phyloP scores from a whole-genome alignment of 352 stramenopile species.

The Globisporangium orthogonon region DNA sequence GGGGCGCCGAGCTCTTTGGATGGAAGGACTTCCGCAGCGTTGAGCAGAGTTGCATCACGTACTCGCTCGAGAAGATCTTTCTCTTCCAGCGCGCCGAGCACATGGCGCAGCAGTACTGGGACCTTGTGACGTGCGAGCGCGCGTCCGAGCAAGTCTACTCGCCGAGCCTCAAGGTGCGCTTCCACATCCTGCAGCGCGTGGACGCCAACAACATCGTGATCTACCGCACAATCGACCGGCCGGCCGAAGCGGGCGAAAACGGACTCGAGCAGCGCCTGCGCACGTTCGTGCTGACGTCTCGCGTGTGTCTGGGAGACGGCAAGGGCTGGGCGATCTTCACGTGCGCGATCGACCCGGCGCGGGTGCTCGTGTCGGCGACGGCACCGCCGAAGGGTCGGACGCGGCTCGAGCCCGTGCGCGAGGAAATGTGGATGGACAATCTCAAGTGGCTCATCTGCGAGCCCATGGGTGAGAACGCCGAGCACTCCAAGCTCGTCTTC shows the following conservation, averaged over 20 bases:
- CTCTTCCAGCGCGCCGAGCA: neutral
- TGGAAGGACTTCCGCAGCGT: slow-evolving; percentile 10
- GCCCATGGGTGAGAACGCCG: slow-evolving; percentile 6
- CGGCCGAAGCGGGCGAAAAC: neutral
- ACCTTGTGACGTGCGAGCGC: neutral
- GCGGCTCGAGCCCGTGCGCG: slow-evolving; percentile 5
- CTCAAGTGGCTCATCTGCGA: slow-evolving; percentile 13
- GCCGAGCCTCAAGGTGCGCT: slow-evolving; percentile 11
- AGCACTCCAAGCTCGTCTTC: slow-evolving; percentile 12
- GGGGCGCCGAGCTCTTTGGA: slow-evolving; percentile 12
- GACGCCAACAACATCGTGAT: slow-evolving; percentile 12
- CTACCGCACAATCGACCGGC: slow-evolving; percentile 15
- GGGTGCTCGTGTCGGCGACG: slow-evolving; percentile 2
- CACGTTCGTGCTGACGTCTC: slow-evolving; percentile 11
- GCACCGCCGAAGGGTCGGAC: neutral
- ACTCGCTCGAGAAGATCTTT: slow-evolving; percentile 14
- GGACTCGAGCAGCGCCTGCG: slow-evolving; percentile 9
- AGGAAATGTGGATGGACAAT: slow-evolving; percentile 17
- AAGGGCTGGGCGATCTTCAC: slow-evolving; percentile 6
- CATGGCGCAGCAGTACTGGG: slow-evolving; percentile 9
- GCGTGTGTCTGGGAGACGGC: neutral
- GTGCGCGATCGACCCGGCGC: slow-evolving; percentile 7
- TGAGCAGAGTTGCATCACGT: slow-evolving; percentile 7
- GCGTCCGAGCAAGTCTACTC: slow-evolving; percentile 5
- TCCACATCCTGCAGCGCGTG: slow-evolving; percentile 12